These are phyloP conservation scores for Thymus mandschuricus DNA, from an alignment of 257 asterid genomes.

Conservation along the genomic window DNA sequence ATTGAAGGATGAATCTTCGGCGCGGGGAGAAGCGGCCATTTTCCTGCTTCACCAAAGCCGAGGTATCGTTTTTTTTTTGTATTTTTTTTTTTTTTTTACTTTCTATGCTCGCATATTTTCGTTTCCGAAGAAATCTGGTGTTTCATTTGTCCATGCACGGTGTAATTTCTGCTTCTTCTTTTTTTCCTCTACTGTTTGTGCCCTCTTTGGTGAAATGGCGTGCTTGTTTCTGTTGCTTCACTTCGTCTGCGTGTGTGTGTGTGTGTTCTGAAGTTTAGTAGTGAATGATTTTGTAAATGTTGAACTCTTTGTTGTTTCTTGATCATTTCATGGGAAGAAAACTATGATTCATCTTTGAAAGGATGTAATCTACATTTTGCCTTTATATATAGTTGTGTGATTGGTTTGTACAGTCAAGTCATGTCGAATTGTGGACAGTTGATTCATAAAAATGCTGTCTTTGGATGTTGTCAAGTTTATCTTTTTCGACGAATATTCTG, in stretches of 20 bases:
- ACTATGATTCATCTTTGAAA: not conserved
- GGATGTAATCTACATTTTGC: not conserved
- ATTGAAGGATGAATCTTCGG: slow-evolving; percentile 60
- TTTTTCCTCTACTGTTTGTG: slow-evolving; percentile 7
- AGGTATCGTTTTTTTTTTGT: slow-evolving; percentile 41
- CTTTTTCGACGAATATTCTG: slow-evolving; percentile 4
- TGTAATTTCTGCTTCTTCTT: not conserved
- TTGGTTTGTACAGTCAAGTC: not conserved
- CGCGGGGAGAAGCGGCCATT: slow-evolving; percentile 52
- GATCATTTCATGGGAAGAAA: not conserved
- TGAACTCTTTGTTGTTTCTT: slow-evolving; percentile 1
- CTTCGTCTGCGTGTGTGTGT: not conserved
- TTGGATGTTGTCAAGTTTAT: slow-evolving; percentile 15
- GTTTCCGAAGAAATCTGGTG: not conserved
- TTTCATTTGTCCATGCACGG: too few species aligned
- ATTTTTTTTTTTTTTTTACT: not conserved
- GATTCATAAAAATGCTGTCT: not conserved
- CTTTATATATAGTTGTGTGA: not conserved
- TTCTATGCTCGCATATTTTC: not conserved
- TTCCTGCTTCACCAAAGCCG: slow-evolving; percentile 70
- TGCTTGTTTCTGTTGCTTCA: too few species aligned
- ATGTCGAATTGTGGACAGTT: not conserved
- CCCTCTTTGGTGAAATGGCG: not conserved
- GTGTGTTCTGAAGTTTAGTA: not conserved
- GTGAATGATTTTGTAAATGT: slow-evolving; percentile 1